Conservation (phyloP, 2,329 filamentous ascomycete species). For the Zalaria obscura region DNA sequence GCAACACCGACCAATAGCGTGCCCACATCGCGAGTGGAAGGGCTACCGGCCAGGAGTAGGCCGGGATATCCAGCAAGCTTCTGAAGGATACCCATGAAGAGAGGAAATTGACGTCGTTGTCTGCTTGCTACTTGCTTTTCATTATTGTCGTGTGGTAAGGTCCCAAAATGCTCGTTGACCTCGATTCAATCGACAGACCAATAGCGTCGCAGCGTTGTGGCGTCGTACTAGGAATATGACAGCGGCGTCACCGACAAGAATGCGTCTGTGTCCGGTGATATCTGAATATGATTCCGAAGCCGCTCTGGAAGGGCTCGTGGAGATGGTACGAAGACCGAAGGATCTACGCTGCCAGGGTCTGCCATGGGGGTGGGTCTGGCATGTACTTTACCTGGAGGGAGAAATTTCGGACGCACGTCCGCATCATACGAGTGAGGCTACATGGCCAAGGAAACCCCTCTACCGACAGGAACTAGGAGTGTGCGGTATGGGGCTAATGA, state of each 20-base stretch:
- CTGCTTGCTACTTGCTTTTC: not conserved
- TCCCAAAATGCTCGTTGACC: not conserved
- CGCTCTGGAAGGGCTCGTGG: not conserved
- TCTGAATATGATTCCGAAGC: constrained; percentile 1
- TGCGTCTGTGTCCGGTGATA: not conserved
- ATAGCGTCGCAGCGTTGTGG: not conserved
- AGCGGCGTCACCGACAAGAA: not conserved
- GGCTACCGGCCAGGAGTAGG: constrained; percentile 23
- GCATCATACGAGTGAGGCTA: constrained; percentile 4
- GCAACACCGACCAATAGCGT: constrained; percentile 6
- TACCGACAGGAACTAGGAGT: not conserved
- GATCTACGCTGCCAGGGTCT: not conserved
- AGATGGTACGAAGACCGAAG: constrained; percentile 1
- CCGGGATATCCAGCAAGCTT: constrained; percentile 21
- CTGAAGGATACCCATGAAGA: constrained; percentile 14
- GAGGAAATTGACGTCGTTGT: not conserved
- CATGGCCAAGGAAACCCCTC: not conserved
- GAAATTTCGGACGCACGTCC: constrained; percentile 1
- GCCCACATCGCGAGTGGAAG: constrained; percentile 13
- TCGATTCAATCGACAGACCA: not conserved
- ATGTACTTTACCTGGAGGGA: not conserved
- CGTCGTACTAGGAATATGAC: not conserved
- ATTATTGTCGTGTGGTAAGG: not conserved
- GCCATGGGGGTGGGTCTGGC: constrained; percentile 1
- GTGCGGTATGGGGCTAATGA: not conserved